A percentile compares a stretch with the other conserved stretches of the same genome.
phyloP scores from a whole-genome alignment of 305 asterid species.

The Petunia hybrid region DNA sequence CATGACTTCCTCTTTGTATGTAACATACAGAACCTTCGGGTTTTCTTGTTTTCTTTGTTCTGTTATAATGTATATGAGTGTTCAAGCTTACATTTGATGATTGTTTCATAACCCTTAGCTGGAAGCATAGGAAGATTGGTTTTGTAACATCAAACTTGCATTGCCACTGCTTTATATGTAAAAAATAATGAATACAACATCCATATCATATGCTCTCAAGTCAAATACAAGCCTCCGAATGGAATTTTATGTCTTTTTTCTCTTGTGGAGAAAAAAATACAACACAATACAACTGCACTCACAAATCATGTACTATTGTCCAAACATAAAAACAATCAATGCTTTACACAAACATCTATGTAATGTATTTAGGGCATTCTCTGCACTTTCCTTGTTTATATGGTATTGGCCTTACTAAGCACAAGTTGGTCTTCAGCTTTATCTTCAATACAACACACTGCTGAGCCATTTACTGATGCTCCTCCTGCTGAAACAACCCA shows the following conservation, averaged over 20 bases:
- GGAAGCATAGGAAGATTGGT: neutral
- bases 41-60: slow-evolving; percentile 25
- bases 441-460: neutral
- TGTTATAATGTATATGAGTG: slow-evolving; percentile 19
- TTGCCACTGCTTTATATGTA: neutral
- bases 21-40: neutral
- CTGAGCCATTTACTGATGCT: slow-evolving; percentile 1
- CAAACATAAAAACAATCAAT: neutral
- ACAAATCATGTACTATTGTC: slow-evolving; percentile 4
- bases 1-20: neutral
- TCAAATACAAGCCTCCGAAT: slow-evolving; percentile 10
- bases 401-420: neutral
- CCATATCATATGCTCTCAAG: slow-evolving; percentile 13
- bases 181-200: slow-evolving; percentile 20
- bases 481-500: slow-evolving; percentile 50
- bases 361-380: slow-evolving; percentile 13
- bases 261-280: neutral
- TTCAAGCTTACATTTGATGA: slow-evolving; percentile 21
- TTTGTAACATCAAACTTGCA: neutral
- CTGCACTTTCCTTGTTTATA: slow-evolving; percentile 17
- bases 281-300: slow-evolving; percentile 29
- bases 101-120: neutral
- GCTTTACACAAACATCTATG: slow-evolving; percentile 26
- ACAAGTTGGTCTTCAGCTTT: slow-evolving; percentile 20
- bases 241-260: neutral